phyloP scores from a whole-genome alignment of 441 rosid species.

The Corymbia citriodora region DNA sequence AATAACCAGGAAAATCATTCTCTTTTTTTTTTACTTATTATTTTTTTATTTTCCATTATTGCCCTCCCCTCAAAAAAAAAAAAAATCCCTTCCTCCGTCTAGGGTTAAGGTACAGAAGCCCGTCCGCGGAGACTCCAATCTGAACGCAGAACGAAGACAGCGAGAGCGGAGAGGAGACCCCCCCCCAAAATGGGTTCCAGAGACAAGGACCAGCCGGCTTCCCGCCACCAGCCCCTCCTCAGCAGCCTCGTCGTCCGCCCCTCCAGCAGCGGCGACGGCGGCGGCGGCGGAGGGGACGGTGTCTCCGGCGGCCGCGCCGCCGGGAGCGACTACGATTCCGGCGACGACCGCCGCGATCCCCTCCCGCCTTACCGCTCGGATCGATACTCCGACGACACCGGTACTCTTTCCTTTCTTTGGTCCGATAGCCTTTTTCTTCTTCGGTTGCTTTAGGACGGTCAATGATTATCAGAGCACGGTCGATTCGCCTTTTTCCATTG shows the following conservation, averaged over 20 bases:
- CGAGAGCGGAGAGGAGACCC: background rate
- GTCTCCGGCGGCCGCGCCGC: constrained; percentile 18
- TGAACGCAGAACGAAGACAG: constrained; percentile 5
- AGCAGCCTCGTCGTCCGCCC: constrained; percentile 90
- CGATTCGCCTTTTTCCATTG: background rate
- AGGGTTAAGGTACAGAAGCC: constrained; percentile 20
- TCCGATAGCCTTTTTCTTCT: background rate
- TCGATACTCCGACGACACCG: constrained; percentile 53
- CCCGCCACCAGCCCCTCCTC: constrained; percentile 71
- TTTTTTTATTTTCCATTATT: background rate
- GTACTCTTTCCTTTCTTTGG: constrained; percentile 26
- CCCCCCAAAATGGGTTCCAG: constrained; percentile 49
- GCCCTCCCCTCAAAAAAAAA: background rate
- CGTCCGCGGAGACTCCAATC: background rate
- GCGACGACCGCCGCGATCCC: constrained; percentile 63
- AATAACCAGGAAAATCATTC: background rate
- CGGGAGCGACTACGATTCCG: constrained; percentile 58
- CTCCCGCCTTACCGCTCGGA: constrained; percentile 48
- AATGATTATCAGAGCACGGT: background rate
- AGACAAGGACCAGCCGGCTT: constrained; percentile 50
- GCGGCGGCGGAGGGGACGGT: constrained; percentile 22
- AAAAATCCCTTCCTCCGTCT: background rate
- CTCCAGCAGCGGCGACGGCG: constrained; percentile 47
- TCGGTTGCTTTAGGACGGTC: background rate
- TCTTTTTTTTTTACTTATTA: background rate